Evolutionary conservation across 2,329 filamentous ascomycete genomes (phyloP).

Genomic region (Trichoderma sp.): DNA sequence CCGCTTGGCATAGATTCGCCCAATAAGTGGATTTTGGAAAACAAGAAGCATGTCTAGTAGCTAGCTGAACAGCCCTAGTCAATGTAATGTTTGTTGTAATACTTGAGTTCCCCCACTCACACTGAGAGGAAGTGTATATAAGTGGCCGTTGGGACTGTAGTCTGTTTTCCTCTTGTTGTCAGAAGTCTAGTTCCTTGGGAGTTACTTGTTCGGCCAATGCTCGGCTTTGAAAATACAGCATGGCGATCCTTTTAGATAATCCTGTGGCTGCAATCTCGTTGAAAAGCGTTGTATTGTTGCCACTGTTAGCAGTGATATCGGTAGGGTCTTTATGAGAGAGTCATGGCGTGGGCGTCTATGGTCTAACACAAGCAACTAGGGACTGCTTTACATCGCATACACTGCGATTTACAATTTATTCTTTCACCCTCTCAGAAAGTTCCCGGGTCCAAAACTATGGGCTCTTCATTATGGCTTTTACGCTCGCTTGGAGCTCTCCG

Average conservation of each 20-base stretch:
- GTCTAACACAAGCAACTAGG: neutral
- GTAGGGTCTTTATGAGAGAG: neutral
- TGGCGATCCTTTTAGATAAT: neutral
- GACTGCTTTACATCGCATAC: neutral
- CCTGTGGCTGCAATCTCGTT: too few relatives aligned
- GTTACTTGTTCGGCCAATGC: too few relatives aligned
- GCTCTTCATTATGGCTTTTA: neutral
- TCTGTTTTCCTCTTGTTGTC: neutral
- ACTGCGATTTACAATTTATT: slow-evolving; percentile 10
- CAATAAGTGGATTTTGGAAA: neutral
- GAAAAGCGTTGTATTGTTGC: neutral
- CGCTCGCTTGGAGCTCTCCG: neutral
- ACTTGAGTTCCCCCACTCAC: neutral
- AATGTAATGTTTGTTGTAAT: neutral
- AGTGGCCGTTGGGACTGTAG: neutral
- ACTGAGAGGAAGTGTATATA: neutral
- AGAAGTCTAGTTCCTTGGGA: neutral
- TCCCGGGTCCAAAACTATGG: slow-evolving; percentile 14
- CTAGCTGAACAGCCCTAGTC: neutral
- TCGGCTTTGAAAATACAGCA: neutral
- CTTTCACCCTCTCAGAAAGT: slow-evolving; percentile 16
- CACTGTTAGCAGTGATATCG: neutral
- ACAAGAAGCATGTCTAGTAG: neutral
- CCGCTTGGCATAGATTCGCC: neutral
- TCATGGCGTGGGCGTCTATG: neutral